phyloP scores from a whole-genome alignment of 2,329 filamentous ascomycete genomes.

The Ophiostoma piceae region DNA sequence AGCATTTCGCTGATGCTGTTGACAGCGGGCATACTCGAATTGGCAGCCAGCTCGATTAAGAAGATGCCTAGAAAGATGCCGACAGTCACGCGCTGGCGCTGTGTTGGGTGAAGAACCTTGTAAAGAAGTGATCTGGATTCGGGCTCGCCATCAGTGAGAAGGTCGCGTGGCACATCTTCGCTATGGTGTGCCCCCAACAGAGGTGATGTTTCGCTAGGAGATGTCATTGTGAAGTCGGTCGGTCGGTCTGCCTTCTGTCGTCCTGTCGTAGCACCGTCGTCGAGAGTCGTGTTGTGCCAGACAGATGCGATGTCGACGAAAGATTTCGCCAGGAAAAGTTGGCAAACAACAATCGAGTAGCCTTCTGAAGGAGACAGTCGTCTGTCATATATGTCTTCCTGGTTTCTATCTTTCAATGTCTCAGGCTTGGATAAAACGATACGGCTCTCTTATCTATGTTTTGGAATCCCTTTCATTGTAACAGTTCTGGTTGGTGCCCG shows the following conservation, averaged over 20 bases:
- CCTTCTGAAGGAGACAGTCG: background rate
- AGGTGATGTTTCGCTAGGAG: background rate
- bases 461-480: background rate
- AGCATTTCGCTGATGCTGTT: slow-evolving; percentile 50
- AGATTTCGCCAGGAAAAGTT: background rate
- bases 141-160: background rate
- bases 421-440: background rate
- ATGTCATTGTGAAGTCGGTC: background rate
- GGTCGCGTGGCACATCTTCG: background rate
- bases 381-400: background rate
- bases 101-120: slow-evolving; percentile 24
- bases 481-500: too few relatives aligned
- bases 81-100: slow-evolving; percentile 31
- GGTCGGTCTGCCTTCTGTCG: background rate
- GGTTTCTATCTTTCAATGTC: background rate
- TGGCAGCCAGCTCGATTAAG: slow-evolving; percentile 40
- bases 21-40: slow-evolving; percentile 37
- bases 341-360: background rate
- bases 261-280: background rate
- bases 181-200: background rate
- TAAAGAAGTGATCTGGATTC: background rate
- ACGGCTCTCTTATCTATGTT: background rate
- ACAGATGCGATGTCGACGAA: background rate
- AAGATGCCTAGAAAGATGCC: slow-evolving; percentile 37
- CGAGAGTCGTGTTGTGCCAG: background rate